phyloP scores from a whole-genome alignment of 2,329 filamentous ascomycete genomes.

The Xylaria sp. region DNA sequence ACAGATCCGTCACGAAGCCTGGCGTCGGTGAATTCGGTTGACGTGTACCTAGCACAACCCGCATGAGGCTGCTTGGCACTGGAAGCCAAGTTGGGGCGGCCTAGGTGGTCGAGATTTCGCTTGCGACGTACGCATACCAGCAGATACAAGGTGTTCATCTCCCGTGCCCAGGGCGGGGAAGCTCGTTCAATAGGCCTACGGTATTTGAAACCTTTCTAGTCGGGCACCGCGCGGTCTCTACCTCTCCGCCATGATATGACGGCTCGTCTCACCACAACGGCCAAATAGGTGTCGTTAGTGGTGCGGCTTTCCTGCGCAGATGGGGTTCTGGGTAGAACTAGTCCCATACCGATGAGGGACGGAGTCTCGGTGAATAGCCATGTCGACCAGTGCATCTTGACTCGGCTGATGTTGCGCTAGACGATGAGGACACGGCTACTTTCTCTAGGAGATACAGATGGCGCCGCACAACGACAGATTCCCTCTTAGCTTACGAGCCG shows the following conservation, averaged over 20 bases:
- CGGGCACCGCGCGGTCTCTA: neutral
- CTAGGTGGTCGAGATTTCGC: slow-evolving; percentile 1
- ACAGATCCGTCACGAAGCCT: slow-evolving; percentile 7
- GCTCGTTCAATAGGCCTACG: neutral
- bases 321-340: neutral
- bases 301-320: neutral
- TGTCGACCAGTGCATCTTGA: neutral
- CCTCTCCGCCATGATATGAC: slow-evolving; percentile 2
- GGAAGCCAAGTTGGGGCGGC: neutral
- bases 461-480: neutral
- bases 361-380: neutral
- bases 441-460: neutral
- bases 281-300: neutral
- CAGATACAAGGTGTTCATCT: slow-evolving; percentile 3
- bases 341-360: neutral
- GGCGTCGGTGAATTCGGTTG: slow-evolving; percentile 10
- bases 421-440: neutral
- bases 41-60: slow-evolving; percentile 14
- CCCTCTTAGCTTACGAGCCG: neutral
- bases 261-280: neutral
- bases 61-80: slow-evolving; percentile 14
- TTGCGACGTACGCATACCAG: slow-evolving; percentile 6
- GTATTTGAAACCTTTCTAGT: neutral
- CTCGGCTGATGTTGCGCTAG: neutral
- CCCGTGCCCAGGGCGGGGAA: neutral